These are phyloP conservation scores for Solanum arcanum DNA, from an alignment of 257 asterid genomes.

Conservation along the genomic window DNA sequence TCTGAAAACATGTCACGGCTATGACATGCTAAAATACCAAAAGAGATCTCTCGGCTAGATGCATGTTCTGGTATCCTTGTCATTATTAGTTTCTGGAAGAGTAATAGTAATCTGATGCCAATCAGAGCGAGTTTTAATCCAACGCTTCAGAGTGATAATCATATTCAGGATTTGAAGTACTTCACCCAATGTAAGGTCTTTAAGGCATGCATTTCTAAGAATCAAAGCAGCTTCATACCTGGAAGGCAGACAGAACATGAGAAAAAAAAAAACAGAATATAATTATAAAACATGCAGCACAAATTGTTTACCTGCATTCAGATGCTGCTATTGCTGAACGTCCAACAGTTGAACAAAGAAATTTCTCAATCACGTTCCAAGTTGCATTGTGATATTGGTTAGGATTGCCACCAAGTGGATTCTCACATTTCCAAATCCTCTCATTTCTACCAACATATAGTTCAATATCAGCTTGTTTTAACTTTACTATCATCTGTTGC, in stretches of 20 bases:
- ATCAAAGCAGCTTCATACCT: constrained; percentile 50
- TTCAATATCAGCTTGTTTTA: constrained; percentile 13
- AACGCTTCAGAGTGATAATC: constrained; percentile 23
- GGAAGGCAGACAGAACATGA: background rate
- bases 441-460: constrained; percentile 28
- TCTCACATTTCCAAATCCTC: constrained; percentile 39
- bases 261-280: background rate
- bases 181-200: constrained; percentile 34
- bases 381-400: constrained; percentile 15
- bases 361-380: constrained; percentile 31
- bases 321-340: constrained; percentile 27
- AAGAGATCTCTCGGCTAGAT: background rate
- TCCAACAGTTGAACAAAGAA: constrained; percentile 29
- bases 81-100: constrained; percentile 11
- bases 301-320: constrained; percentile 32
- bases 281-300: background rate
- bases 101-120: constrained; percentile 34
- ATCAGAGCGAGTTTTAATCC: constrained; percentile 24
- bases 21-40: background rate
- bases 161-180: constrained; percentile 35
- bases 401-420: constrained; percentile 22
- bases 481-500: constrained; percentile 23
- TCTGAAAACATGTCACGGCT: background rate
- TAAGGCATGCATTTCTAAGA: constrained; percentile 34
- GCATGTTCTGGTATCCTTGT: background rate